A percentile compares a stretch with the other conserved stretches of the same genome.
phyloP scores from a whole-genome alignment of 352 stramenopile genomes.

The Globisporangium barbulae region DNA sequence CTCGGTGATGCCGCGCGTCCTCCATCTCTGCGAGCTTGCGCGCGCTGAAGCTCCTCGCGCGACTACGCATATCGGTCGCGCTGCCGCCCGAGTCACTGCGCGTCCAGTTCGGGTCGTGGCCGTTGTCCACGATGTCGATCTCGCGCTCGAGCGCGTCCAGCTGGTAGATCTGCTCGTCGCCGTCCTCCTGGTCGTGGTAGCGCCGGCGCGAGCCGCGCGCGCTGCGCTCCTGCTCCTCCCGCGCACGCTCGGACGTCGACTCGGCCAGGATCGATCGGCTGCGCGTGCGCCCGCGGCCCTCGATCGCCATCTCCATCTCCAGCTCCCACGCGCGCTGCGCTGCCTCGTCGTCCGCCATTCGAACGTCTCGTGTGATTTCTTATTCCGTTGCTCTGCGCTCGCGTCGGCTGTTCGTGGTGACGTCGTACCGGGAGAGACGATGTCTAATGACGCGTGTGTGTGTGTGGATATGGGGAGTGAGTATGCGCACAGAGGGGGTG shows the following conservation, averaged over 20 bases:
- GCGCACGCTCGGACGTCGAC: slow-evolving; percentile 20
- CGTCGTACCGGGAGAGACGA: background rate
- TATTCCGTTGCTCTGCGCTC: background rate
- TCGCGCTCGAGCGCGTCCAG: slow-evolving; percentile 21
- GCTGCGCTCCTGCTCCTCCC: slow-evolving; percentile 5
- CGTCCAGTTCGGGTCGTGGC: slow-evolving; percentile 34
- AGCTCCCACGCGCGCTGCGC: slow-evolving; percentile 60
- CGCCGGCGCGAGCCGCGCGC: slow-evolving; percentile 1
- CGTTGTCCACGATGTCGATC: slow-evolving; percentile 29
- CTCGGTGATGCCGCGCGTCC: slow-evolving; percentile 1
- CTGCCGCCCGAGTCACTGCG: slow-evolving; percentile 20
- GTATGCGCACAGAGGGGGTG: background rate
- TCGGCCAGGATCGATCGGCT: slow-evolving; percentile 79
- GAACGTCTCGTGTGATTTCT: background rate
- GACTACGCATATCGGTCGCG: slow-evolving; percentile 20
- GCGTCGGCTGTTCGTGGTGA: background rate
- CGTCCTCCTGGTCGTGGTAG: slow-evolving; percentile 14
- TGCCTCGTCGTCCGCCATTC: slow-evolving; percentile 40
- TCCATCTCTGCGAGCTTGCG: slow-evolving; percentile 32
- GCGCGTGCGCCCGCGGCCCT: slow-evolving; percentile 66
- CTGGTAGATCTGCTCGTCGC: slow-evolving; percentile 10
- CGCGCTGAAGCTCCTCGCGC: slow-evolving; percentile 52
- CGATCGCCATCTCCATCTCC: slow-evolving; percentile 80
- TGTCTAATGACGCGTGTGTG: background rate
- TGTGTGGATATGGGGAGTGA: background rate